phyloP scores from a whole-genome alignment of 371 early-diverging fungal genomes.

The Mortierella sp. region DNA sequence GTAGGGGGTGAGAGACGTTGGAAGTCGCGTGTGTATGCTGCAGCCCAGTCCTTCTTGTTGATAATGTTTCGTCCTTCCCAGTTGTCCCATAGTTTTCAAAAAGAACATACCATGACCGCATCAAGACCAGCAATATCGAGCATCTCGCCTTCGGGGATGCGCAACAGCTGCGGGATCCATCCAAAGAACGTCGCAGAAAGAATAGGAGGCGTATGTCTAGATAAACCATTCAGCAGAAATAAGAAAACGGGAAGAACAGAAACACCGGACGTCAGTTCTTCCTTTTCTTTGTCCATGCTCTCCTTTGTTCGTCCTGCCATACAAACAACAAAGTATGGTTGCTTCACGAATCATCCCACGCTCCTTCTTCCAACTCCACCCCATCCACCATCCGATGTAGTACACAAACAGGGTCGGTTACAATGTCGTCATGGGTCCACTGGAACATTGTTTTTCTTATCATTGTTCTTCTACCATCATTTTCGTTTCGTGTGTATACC shows the following conservation, averaged over 20 bases:
- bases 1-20: not conserved
- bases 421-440: constrained; percentile 4
- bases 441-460: not conserved
- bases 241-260: constrained; percentile 15
- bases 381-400: not conserved
- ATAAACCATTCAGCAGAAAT: constrained; percentile 15
- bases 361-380: not conserved
- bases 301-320: not conserved
- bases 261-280: not conserved
- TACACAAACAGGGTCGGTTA: not conserved
- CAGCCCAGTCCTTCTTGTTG: not conserved
- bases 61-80: not conserved
- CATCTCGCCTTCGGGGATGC: constrained; percentile 62
- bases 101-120: constrained; percentile 66
- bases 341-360: constrained; percentile 1
- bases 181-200: constrained; percentile 70
- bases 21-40: not conserved
- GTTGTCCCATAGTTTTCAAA: not conserved
- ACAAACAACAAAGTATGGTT: not conserved
- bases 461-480: not conserved
- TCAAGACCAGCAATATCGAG: constrained; percentile 70
- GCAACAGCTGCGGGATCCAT: constrained; percentile 71
- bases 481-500: constrained; percentile 46
- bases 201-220: constrained; percentile 69
- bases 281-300: not conserved